Evolutionary conservation across 225 moss, liverwort and hornwort species (phyloP).

Genomic region (Antitrichia curtipendula): DNA sequence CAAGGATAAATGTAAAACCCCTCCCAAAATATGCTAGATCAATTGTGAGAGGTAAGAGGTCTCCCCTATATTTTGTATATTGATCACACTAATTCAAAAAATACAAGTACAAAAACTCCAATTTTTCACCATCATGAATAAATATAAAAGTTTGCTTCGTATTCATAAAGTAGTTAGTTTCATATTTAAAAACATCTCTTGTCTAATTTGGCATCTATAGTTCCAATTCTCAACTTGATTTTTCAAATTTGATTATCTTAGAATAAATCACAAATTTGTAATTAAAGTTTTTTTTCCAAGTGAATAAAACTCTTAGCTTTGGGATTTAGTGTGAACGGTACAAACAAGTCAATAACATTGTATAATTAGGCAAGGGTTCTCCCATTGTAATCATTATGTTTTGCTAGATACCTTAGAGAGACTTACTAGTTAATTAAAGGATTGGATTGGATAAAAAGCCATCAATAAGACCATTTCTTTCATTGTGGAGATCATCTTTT

Average conservation of each 20-base stretch:
- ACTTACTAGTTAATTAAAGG: no score
- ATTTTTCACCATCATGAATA: neutral
- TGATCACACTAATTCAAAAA: neutral
- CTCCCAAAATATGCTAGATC: neutral
- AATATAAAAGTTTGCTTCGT: neutral
- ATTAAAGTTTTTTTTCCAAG: rapidly evolving
- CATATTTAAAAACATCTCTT: neutral
- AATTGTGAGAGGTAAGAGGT: neutral
- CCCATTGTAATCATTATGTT: neutral
- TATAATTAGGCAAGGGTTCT: neutral
- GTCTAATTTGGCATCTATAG: neutral
- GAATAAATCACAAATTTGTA: rapidly evolving
- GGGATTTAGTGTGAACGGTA: no score
- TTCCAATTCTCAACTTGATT: neutral
- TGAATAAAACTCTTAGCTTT: neutral
- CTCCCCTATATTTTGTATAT: neutral
- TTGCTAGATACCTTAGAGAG: rapidly evolving
- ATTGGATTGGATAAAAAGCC: no score
- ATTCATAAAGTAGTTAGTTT: neutral
- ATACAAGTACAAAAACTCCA: neutral
- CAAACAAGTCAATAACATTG: neutral
- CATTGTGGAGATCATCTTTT: no score
- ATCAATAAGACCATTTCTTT: no score
- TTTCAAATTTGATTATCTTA: rapidly evolving
- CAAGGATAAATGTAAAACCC: rapidly evolving